These are phyloP conservation scores for Stagonosporopsis cucurbitacearum DNA, from an alignment of 2,329 filamentous ascomycete species.

Conservation along the genomic window DNA sequence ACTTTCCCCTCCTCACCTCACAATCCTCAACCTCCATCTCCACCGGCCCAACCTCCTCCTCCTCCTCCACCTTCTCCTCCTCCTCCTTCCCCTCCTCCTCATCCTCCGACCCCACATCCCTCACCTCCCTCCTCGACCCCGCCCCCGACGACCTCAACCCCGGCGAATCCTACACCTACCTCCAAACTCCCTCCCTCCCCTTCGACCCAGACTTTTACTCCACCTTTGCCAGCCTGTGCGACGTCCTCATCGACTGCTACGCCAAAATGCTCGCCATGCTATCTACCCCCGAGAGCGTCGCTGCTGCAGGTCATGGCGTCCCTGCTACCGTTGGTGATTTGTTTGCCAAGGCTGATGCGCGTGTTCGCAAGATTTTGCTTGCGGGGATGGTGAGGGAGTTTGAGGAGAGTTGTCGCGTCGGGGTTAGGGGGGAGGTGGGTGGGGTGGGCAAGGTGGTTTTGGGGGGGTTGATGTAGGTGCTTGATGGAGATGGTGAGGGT, in stretches of 20 bases:
- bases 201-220: conserved; percentile 98
- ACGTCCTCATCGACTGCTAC: conserved; percentile 93
- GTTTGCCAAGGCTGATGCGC: conserved; percentile 87
- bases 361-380: conserved; percentile 86
- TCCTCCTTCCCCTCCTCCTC: conserved; percentile 37
- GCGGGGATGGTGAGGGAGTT: conserved; percentile 89
- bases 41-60: too few species aligned
- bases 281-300: conserved; percentile 65
- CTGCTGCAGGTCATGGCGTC: conserved; percentile 32
- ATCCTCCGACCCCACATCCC: conserved; percentile 31
- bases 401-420: conserved; percentile 80
- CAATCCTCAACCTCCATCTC: conserved; percentile 34
- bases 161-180: conserved; percentile 87
- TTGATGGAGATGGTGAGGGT: too few species aligned
- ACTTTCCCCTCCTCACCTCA: conserved; percentile 31
- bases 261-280: conserved; percentile 77
- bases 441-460: conserved; percentile 89
- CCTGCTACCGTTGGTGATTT: conserved; percentile 71
- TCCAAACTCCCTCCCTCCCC: conserved; percentile 89
- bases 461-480: conserved; percentile 75
- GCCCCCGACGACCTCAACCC: conserved; percentile 43
- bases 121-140: conserved; percentile 27
- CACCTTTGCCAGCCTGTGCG: conserved; percentile 93
- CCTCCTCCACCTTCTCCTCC: conserved; percentile 55
- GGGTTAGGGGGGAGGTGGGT: conserved; percentile 80